These are phyloP conservation scores for Oleoguttula mirabilis DNA, from an alignment of 495 filamentous ascomycete genomes.

Conservation along the genomic window DNA sequence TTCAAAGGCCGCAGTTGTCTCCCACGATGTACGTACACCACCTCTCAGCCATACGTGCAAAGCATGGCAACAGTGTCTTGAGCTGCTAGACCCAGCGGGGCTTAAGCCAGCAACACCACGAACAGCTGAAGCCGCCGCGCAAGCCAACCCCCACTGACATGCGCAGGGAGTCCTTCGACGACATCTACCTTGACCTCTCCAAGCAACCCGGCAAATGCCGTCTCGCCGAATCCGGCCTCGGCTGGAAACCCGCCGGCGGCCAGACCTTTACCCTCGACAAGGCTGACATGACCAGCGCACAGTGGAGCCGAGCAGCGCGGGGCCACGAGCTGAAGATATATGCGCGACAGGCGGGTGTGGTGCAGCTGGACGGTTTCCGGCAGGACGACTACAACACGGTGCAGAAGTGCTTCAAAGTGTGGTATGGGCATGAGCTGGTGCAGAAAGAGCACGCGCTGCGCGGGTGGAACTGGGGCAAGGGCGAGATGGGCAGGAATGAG, in stretches of 20 bases:
- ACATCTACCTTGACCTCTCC: conserved; percentile 88
- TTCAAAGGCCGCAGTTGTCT: no score
- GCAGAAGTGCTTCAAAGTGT: conserved; percentile 82
- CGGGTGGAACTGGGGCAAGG: conserved; percentile 99
- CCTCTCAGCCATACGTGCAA: no score
- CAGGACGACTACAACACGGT: conserved; percentile 87
- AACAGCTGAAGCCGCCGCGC: no score
- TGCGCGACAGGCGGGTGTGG: conserved; percentile 66
- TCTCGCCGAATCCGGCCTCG: conserved; percentile 82
- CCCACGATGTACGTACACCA: no score
- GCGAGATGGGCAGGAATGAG: conserved; percentile 90
- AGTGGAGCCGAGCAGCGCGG: conserved; percentile 89
- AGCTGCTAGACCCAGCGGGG: no score
- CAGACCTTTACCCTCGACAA: conserved; percentile 83
- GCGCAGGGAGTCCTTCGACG: conserved; percentile 83
- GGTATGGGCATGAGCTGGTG: conserved; percentile 89
- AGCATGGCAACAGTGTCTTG: no score
- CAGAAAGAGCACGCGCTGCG: conserved; percentile 85
- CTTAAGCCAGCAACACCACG: no score
- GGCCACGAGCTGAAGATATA: conserved; percentile 89
- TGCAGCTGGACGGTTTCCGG: conserved; percentile 90
- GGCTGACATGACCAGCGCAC: conserved; percentile 66
- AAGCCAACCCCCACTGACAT: no score
- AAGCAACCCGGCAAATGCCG: conserved; percentile 82
- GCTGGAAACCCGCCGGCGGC: conserved; percentile 80